Conservation (phyloP, 257 asterid species). For the Ilex asprella region DNA sequence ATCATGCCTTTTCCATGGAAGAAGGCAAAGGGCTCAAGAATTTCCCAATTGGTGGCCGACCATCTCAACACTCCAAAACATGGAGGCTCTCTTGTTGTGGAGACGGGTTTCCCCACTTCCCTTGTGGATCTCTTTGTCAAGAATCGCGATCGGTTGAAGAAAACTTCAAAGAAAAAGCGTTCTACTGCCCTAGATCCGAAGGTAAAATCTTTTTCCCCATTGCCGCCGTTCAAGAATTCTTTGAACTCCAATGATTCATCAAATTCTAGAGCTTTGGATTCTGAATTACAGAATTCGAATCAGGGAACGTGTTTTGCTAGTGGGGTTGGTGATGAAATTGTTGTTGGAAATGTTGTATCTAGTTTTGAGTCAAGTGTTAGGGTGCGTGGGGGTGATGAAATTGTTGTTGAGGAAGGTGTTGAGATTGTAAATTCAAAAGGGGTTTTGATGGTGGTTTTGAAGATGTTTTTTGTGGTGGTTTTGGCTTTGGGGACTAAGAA, state of each 20-base stretch:
- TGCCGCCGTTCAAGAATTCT: constrained; percentile 6
- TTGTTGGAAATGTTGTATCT: no score
- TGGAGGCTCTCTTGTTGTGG: constrained; percentile 55
- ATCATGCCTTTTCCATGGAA: constrained; percentile 70
- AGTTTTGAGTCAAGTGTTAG: no score
- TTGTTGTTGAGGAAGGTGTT: constrained; percentile 1
- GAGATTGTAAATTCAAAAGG: constrained; percentile 19
- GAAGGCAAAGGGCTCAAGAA: constrained; percentile 40
- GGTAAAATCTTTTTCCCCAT: constrained; percentile 6
- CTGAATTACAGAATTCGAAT: no score
- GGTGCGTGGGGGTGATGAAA: not conserved
- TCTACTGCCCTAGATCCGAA: constrained; percentile 6
- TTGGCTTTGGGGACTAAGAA: constrained; percentile 54
- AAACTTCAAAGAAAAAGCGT: constrained; percentile 31
- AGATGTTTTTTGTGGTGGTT: constrained; percentile 49
- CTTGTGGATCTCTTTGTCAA: constrained; percentile 72
- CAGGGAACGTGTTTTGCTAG: no score
- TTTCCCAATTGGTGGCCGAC: constrained; percentile 57
- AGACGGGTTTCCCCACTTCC: constrained; percentile 80
- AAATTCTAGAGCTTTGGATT: no score
- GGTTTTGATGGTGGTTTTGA: constrained; percentile 31
- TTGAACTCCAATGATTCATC: no score
- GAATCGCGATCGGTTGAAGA: constrained; percentile 52
- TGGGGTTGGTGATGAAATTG: no score
- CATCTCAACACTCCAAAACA: constrained; percentile 52